Evolutionary conservation across 495 filamentous ascomycete species (phyloP), one percentile per base, ranked within the genome.

Genomic region (Penicillium arizonense): DNA sequence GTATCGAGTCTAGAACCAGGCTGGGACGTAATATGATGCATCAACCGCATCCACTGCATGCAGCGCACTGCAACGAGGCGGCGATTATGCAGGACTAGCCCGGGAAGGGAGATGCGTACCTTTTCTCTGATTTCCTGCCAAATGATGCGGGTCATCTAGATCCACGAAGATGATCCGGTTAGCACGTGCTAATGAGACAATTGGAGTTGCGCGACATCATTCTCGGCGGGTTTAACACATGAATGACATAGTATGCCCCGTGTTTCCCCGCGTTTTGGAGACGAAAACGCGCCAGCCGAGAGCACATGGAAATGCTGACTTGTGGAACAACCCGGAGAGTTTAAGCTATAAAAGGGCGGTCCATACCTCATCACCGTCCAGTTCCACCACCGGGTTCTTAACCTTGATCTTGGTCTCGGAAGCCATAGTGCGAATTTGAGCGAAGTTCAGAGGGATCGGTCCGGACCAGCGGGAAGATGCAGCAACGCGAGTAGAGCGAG

Each of bases 41-140:
- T 60, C 39, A 40, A 55, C 37, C 50, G 51, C 47, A 53, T 59
- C 39, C 35, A 55, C 41, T 24, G 50, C 59, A 57, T 58, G 59
- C 54, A 50, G 37, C 35, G 20, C n/a, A n/a, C 50, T 53, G 50
- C 56, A 56, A 49, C 47, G 37, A 30, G 36, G 55, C 11, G 47
- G 37, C 33, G 44, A 57, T 62, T 51, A 64, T 56, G 56, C 56
- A 56, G 52, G 48, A 47, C 52, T 47, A 24, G 39, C 37, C 52
- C 43, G 28, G 56, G 39, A 10, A 21, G 34, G 44, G 18, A 16
- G 24, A 43, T 53, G 59, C 81, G 58, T 66, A 87, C 82, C 71
- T 94, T 96, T 70, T 97, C 84, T 79, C 96, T 96, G 79, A 98
- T 98, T 65, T 90, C 85, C 77, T 97, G 77, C 94, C 94, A 98